Evolutionary conservation across 202 grass and related monocot species (phyloP), one percentile per base, ranked within the genome.

Genomic region (Eragrostis tef): DNA sequence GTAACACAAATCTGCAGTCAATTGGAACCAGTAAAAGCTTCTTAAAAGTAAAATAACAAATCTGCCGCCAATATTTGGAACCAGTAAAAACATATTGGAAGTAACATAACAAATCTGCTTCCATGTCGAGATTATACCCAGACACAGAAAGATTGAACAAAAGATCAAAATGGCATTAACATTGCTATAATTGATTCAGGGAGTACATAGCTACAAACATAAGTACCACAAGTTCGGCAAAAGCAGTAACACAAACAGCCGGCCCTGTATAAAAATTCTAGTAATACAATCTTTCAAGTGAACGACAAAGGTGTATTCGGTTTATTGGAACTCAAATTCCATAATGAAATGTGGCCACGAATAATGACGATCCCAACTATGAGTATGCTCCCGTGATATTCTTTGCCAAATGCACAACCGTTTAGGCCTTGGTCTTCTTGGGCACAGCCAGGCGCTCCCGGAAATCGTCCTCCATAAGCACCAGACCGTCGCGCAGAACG

Each of bases 381-480:
- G 67, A 63, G 90, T 84, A 87, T 79, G 81, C 47, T 87, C 86
- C 66, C 29, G 74, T 67, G 60, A 53, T 67, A 50, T 49, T 75
- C 57, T 69, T 45, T 44, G 9, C 64, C 62, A 72, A 88, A 67
- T 13, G 16, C 74, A 42, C 54, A 42, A 48, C 8, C 27, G 17
- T 42, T 88, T 83, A 90, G 85, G 88, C 88, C 67, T 88, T 71
- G 19, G 72, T 29, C 81, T 91, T 91, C 83, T 90, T 96, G 61
- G 89, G 85, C 62, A 99, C 91, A 9, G 78, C 57, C 43, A 99
- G 75, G 22, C 97, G 90, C 78, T 88, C 87, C 71, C 97, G 82
- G 86, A 99, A 99, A 59, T 99, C 97, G 5, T 99, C 97, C 67
- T 99, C 97, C 97, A 99, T 99, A 78, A 96, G 87, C 44, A 94